Evolutionary conservation across 1,139 yeast species (phyloP), one percentile per base, ranked within the genome.

Genomic region (Candida labiduridarum): DNA sequence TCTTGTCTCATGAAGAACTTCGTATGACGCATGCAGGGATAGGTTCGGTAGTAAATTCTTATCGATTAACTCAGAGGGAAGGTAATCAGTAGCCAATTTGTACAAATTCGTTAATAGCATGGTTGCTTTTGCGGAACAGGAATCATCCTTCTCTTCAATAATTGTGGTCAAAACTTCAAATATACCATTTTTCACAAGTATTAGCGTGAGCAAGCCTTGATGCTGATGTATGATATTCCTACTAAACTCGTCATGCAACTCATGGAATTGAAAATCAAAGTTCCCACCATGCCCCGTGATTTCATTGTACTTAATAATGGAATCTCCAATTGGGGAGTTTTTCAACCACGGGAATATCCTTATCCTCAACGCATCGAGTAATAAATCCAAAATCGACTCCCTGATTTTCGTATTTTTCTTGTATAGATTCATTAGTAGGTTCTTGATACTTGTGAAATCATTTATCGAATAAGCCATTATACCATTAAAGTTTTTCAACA

Each of bases 401-500:
- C 92, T 80, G 14, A 89, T 72, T 25, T 73, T 67, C 1, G 77
- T 65, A 19, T 81, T 74, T 0, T 87, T 87, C 49, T 84, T 82
- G 29, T 74, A 73, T 49, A 92, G 69, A 61, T 92, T 86, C 38
- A 78, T 71, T 1, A 92, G 69, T 35, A 94, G 70, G 50, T 83
- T 83, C 42, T 70, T 71, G 16, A 94, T 60, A 30, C 87, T 79
- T 48, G 74, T 74, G 58, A 83, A 87, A 52, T 82, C 68, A 56
- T 85, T 74, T 50, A 80, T 75, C 0, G 89, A 78, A 58, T 86
- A 80, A 8, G 87, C 80, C 56, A 87, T 78, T 11, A 91, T 63
- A 0, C 99, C 99, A 16, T 88, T 78, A 83, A 95, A 87, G 44
- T 84, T 79, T 54, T 89, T 87, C 47, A 94, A 67, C 29, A 89